A percentile compares a stretch with the other conserved stretches of the same genome.
phyloP scores from a whole-genome alignment of 2,329 filamentous ascomycete genomes.

The Exophiala aquamarina region DNA sequence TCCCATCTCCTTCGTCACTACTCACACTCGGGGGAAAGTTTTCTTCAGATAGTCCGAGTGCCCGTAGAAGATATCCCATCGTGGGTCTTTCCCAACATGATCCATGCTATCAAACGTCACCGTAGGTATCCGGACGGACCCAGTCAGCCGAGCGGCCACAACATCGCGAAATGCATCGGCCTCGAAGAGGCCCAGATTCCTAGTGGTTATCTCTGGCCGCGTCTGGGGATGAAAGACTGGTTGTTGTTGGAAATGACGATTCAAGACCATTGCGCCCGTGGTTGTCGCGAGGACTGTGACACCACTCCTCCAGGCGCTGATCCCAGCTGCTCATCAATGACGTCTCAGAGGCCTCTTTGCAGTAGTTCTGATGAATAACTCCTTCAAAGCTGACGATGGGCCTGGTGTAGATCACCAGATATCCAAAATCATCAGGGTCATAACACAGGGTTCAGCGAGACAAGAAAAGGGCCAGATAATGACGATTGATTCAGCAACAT shows the following conservation, averaged over 20 bases:
- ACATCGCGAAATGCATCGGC: constrained; percentile 18
- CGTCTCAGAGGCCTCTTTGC: too few species aligned
- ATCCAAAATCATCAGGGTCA: too few species aligned
- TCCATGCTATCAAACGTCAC: constrained; percentile 58
- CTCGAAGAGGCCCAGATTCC: constrained; percentile 21
- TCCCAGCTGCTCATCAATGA: too few species aligned
- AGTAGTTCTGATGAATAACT: too few species aligned
- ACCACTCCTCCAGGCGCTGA: too few species aligned
- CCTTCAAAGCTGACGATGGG: too few species aligned
- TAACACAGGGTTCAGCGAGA: too few species aligned
- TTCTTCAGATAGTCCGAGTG: constrained; percentile 52
- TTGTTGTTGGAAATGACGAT: constrained; percentile 13
- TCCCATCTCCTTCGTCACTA: not conserved
- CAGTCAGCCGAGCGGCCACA: constrained; percentile 35
- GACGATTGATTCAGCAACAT: too few species aligned
- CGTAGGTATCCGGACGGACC: constrained; percentile 55
- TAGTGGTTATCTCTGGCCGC: constrained; percentile 15
- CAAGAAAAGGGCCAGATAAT: too few species aligned
- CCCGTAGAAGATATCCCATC: constrained; percentile 60
- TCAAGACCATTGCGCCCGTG: constrained; percentile 15
- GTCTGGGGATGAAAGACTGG: constrained; percentile 18
- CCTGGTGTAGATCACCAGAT: too few species aligned
- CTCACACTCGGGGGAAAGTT: constrained; percentile 53
- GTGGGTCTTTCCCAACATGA: constrained; percentile 53
- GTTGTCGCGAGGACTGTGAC: not conserved